phyloP scores from a whole-genome alignment of 139 green algal genomes.

The Chlorella ohadii region DNA sequence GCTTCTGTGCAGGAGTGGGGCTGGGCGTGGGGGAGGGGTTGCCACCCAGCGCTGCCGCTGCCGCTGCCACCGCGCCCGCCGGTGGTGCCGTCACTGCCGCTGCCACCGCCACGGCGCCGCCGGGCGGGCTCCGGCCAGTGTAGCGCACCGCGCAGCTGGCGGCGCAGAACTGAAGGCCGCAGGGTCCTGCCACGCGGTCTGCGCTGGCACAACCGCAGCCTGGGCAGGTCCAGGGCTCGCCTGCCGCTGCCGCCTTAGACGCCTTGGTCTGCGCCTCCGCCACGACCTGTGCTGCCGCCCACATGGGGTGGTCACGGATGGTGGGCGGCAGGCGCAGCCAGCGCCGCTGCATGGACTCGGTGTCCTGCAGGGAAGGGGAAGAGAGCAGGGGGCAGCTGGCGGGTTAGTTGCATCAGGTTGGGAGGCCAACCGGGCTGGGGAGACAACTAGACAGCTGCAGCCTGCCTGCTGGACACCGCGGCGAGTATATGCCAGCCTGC shows the following conservation, averaged over 20 bases:
- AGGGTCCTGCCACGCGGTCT: slow-evolving; percentile 14
- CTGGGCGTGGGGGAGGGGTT: neutral
- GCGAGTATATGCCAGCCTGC: no score
- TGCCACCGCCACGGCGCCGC: slow-evolving; percentile 10
- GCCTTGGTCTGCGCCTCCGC: slow-evolving; percentile 2
- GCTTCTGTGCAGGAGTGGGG: neutral
- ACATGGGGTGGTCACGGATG: slow-evolving; percentile 24
- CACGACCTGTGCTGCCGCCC: slow-evolving; percentile 24
- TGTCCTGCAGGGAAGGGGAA: neutral
- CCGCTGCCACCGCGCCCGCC: neutral
- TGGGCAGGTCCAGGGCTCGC: slow-evolving; percentile 20
- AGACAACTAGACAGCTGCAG: no score
- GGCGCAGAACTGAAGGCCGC: slow-evolving; percentile 17
- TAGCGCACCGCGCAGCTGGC: neutral
- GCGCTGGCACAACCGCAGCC: neutral
- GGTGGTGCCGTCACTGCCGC: slow-evolving; percentile 5
- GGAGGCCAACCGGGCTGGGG: no score
- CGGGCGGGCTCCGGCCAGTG: neutral
- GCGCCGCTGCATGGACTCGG: slow-evolving; percentile 24
- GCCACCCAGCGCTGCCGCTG: neutral
- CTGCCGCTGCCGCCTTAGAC: neutral
- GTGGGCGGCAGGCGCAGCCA: slow-evolving; percentile 19
- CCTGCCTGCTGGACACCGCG: no score
- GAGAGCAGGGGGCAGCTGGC: neutral
- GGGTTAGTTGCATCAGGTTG: neutral